Base-by-base conservation (phyloP, 495 filamentous ascomycete genomes). In the Penicillium antarcticum region DNA sequence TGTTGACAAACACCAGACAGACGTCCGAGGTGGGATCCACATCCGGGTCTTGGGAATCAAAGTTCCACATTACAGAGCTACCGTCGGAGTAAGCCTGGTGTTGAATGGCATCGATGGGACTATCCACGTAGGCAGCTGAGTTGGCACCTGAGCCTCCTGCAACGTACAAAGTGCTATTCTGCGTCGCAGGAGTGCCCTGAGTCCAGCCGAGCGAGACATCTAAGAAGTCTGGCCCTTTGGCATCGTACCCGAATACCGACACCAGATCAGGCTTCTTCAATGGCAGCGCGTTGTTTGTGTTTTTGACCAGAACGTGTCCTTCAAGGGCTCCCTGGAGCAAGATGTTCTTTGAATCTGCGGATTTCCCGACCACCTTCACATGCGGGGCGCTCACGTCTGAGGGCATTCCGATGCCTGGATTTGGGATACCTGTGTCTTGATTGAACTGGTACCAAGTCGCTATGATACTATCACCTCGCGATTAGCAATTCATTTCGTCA, bases 381-480 rank as follows among this genome's bases (percentile, higher is more conserved):
- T 91, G 88, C 26, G 90, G 85, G 36, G 82, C 76, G 3, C 75
- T 85, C 78, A 80, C 80, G 44, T 80, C 79, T 16, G 77, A 74
- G 7, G 81, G 88, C 48, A 85, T 77, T 43, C 82, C 77, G 17
- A 87, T 72, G 39, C 89, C 87, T 10, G 70, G 61, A 0, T 66
- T 48, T 7, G 79, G 77, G 53, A 72, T 80, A 3, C 42, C 65
- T 4, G 85, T 79, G 55, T 91, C 86, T 65, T 94, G 89, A 4
- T 84, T 82, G 17, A 91, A 67, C 59, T 91, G 85, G 67, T 91
- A 95, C 89, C 89, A 94, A 0, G 89, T 76, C 1, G 91, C 91
- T 4, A 95, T 85, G 46, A 94, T 81, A 23, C 91, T 82, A 48
- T 10, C 9, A 35, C 13, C 23, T 84, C 65, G 53, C 85, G 80